Evolutionary conservation across 371 early-diverging fungal species (phyloP), one percentile per base, ranked within the genome.

Genomic region (Mortierella sp.): DNA sequence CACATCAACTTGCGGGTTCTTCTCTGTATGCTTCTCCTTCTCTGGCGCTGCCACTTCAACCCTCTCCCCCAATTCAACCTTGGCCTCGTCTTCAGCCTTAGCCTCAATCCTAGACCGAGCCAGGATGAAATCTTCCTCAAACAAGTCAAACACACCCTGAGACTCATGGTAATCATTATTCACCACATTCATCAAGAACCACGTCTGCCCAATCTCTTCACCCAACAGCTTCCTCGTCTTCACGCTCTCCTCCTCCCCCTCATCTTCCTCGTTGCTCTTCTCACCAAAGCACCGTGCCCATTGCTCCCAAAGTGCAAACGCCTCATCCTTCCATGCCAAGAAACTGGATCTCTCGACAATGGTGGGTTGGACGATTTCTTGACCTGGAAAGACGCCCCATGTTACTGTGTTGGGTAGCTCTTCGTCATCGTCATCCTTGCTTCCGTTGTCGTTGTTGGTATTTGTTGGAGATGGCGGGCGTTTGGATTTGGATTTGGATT

Each of bases 271-370:
- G 7, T 81, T 42, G 19, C 94, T 90, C 10, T 78, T 88, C 0
- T 84, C 88, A 2, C 90, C 80, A 84, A 96, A 96, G 79, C 96
- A 90, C 9, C 87, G 81, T 9, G 93, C 93, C 98, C 98, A 98
- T 89, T 95, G 94, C 44, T 88, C 89, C 97, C 98, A 98, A 26
- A 97, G 89, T 47, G 90, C 92, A 88, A 94, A 97, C 0, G 98
- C 97, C 78, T 98, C 98, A 45, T 94, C 91, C 87, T 92, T 82
- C 98, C 97, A 98, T 3, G 97, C 97, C 90, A 96, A 89, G 87
- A 98, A 98, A 74, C 94, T 93, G 71, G 90, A 91, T 38, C 92
- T 85, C 80, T 98, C 98, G 52, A 97, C 97, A 80, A 98, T 93
- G 24, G 98, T 97, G 16, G 97, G 68, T 42, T 68, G 68, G 19